Base-by-base conservation (phyloP, 2,329 filamentous ascomycete species). In the Albophoma yamanashiensis region DNA sequence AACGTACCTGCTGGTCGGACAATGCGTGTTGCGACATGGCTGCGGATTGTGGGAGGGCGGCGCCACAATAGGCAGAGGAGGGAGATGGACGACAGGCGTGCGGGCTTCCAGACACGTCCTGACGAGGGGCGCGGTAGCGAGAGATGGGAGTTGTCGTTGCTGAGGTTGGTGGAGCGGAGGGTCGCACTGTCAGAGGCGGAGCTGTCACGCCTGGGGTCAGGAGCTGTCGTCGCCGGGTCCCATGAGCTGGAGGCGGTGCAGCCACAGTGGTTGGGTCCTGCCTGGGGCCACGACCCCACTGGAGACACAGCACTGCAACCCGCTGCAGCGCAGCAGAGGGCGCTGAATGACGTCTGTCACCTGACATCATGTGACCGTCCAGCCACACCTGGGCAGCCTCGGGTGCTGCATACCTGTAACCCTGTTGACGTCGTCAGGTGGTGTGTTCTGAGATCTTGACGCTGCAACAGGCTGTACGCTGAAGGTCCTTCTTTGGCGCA, bases 1-100 rank as follows among this genome's bases (percentile, higher is more conserved):
- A 27, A 68, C 75, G 71, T 85, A 94, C 91, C 88, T 96, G 92
- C 80, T 96, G 92, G 84, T 97, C 92, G 79, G 92, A 96, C 79
- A 97, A 89, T 76, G 91, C 89, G 87, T 96, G 92, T 82, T 92
- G 89, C 78, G 92, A 94, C 92, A 96, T 96, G 75, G 77, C 88
- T 82, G 75, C 73, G 65, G 63, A 60, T 45, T 63, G 62, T 64
- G 31, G 61, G 58, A 58, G 59, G 58, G 15, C 11, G 59, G 53
- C 55, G 27, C 55, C 36, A 17, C 50, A 74, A 74, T 66, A 62
- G 63, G 60, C 66, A 60, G 62, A 61, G 62, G 56, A 59, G 59
- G 57, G 56, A 57, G 59, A 59, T 45, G 45, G 59, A 43, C 50
- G 57, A 43, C 56, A 27, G 42, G 42, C 11, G 40, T 43, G 31